Percentiles rank a stretch among this genome's conserved stretches.
These are phyloP conservation scores for Pleurostoma richardsiae DNA, from an alignment of 2,329 filamentous ascomycete species.

Conservation along the genomic window DNA sequence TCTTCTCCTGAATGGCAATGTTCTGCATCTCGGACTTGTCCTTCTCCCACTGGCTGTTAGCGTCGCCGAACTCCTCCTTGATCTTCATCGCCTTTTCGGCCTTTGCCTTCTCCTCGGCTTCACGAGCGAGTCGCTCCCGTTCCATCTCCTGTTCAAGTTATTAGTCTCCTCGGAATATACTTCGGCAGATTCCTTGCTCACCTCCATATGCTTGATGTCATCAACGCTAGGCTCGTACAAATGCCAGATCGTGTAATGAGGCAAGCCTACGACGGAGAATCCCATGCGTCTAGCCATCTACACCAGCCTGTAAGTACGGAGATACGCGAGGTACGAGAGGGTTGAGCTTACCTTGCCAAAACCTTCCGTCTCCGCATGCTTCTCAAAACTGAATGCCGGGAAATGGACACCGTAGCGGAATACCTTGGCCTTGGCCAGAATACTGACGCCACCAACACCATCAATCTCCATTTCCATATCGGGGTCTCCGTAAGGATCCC, in stretches of 20 bases:
- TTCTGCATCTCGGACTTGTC: conserved; percentile 78
- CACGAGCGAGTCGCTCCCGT: conserved; percentile 71
- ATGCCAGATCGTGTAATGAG: conserved; percentile 99
- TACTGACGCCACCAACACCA: conserved; percentile 94
- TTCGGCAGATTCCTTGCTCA: conserved; percentile 24
- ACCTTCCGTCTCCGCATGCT: conserved; percentile 95
- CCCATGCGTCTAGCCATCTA: conserved; percentile 97
- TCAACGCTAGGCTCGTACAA: conserved; percentile 98
- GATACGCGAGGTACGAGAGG: background rate
- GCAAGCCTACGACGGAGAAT: conserved; percentile 90
- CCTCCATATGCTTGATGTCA: conserved; percentile 94
- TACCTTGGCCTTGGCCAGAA: conserved; percentile 90
- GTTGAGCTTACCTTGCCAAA: conserved; percentile 78
- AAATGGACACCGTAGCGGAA: conserved; percentile 96
- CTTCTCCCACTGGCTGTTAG: conserved; percentile 79
- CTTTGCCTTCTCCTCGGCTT: conserved; percentile 73
- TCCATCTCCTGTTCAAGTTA: conserved; percentile 73
- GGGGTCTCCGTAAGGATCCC: conserved; percentile 93
- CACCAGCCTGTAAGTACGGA: too few species aligned
- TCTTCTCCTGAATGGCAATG: conserved; percentile 53
- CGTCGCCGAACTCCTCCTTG: conserved; percentile 73
- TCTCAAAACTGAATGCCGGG: conserved; percentile 96
- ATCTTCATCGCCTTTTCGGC: conserved; percentile 71
- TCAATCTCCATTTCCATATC: conserved; percentile 99
- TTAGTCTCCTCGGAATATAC: too few species aligned